Base-by-base conservation (phyloP, 805 yeast genomes). In the Saturnispora halmiae region DNA sequence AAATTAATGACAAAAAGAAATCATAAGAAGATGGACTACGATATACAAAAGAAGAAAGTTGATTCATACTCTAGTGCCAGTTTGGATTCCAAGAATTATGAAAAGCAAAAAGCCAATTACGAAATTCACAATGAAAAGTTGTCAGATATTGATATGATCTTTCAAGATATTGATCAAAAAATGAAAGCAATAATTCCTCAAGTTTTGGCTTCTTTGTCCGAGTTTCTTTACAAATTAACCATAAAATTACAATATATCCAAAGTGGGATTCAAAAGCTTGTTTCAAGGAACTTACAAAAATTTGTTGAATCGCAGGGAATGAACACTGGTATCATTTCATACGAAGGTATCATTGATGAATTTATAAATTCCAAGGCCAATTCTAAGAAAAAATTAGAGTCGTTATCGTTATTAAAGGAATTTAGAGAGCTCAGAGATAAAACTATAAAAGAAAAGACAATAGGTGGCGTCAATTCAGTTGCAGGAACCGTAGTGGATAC, bases 101-200 rank as follows among this genome's bases (percentile, higher is more conserved):
- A 62, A 3, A 67, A 67, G 43, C 75, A 68, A 14, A 59, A 55
- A 41, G 36, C 46, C 3, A 59, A 64, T 38, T 48, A 70, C 46
- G 57, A 56, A 15, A 46, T 49, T 1, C 52, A 61, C 9, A 66
- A 65, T 40, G 41, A 44, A 1, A 52, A 61, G 19, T 34, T 65
- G 25, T 55, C 56, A n/a, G 61, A 58, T 16, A 52, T 58, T 9
- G 56, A 56, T 19, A 44, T 47, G 5, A 51, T 58, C 5, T 71
- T 56, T 44, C 48, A 51, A 13, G 63, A 63, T 16, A 47, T 68
- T 15, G 67, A 70, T 47, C 59, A 57, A 16, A 69, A 67, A 40
- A 52, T 65, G n/a, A 62, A 60, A 36, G 34, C 64, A 4, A 49
- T 68, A 3, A 53, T 72, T 6, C 80, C 80, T 1, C 73, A 71